A percentile compares a stretch with the other conserved stretches of the same genome.
Conservation (phyloP, 2,329 filamentous ascomycete species). For the Cladophialophora yegresii region DNA sequence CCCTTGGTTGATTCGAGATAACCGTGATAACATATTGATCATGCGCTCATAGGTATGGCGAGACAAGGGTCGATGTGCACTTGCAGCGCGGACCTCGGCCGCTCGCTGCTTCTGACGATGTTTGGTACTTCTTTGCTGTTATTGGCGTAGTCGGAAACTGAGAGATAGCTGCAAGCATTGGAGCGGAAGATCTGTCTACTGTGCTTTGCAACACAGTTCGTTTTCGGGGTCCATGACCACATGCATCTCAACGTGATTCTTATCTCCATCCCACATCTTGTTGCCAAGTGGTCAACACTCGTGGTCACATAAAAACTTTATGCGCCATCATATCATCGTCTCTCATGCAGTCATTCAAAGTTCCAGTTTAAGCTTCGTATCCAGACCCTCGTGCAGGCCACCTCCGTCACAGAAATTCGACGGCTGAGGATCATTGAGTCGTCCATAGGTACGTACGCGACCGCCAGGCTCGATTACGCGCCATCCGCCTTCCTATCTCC, state of each 20-base stretch:
- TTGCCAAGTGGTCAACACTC: not conserved
- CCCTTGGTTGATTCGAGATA: constrained; percentile 2
- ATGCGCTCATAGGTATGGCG: constrained; percentile 8
- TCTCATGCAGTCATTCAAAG: not conserved
- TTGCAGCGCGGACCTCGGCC: not conserved
- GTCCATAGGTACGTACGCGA: not conserved
- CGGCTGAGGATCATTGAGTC: not conserved
- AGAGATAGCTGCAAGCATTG: not conserved
- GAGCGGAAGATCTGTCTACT: not conserved
- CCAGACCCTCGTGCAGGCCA: not conserved
- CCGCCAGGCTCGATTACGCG: constrained; percentile 8
- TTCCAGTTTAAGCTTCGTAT: not conserved
- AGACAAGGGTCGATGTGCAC: not conserved
- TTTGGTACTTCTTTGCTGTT: not conserved
- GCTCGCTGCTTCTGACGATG: not conserved
- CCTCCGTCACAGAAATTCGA: not conserved
- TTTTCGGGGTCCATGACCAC: not conserved
- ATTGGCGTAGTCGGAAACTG: not conserved
- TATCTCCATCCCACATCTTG: not conserved
- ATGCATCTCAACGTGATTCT: not conserved
- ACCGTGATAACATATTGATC: constrained; percentile 8
- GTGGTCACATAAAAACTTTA: not conserved
- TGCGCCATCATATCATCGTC: not conserved
- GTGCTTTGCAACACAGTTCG: not conserved
- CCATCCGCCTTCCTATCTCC: constrained; percentile 32